These are phyloP conservation scores for Didymellaceae sp. DNA, from an alignment of 2,329 filamentous ascomycete species.

Conservation along the genomic window DNA sequence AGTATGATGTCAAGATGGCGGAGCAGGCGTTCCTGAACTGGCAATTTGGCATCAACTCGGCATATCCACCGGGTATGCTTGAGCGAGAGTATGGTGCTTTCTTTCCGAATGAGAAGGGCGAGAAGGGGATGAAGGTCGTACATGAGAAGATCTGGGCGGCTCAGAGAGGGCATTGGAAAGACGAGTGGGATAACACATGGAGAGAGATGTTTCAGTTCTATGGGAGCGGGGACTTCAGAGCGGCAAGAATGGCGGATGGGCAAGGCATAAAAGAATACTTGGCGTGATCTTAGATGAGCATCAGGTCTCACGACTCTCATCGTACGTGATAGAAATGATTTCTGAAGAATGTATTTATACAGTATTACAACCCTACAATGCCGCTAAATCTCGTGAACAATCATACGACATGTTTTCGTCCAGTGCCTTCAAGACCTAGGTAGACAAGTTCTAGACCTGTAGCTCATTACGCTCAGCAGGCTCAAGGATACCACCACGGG, in stretches of 20 bases:
- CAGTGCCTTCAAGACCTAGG: not conserved
- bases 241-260: conserved; percentile 21
- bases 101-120: conserved; percentile 33
- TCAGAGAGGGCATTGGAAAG: conserved; percentile 28
- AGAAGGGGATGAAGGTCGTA: conserved; percentile 39
- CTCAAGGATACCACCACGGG: conserved; percentile 27
- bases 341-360: conserved; percentile 6
- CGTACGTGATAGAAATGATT: not conserved
- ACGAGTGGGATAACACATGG: conserved; percentile 37
- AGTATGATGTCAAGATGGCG: conserved; percentile 40
- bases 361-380: conserved; percentile 9
- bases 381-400: conserved; percentile 9
- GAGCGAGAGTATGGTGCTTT: conserved; percentile 39
- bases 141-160: conserved; percentile 46
- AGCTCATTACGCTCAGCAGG: conserved; percentile 33
- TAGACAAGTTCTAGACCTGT: conserved; percentile 21
- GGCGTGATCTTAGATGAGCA: not conserved
- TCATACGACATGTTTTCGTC: conserved; percentile 6
- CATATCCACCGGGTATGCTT: conserved; percentile 35
- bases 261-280: not conserved
- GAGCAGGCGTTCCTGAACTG: conserved; percentile 47
- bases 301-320: not conserved
- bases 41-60: conserved; percentile 37
- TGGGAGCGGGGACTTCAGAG: conserved; percentile 27
- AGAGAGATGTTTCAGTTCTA: conserved; percentile 37